A percentile compares a stretch with the other conserved stretches of the same genome.
Evolutionary conservation across 164 flowering plant species (phyloP).

Genomic region (Warburgia ugandensis): DNA sequence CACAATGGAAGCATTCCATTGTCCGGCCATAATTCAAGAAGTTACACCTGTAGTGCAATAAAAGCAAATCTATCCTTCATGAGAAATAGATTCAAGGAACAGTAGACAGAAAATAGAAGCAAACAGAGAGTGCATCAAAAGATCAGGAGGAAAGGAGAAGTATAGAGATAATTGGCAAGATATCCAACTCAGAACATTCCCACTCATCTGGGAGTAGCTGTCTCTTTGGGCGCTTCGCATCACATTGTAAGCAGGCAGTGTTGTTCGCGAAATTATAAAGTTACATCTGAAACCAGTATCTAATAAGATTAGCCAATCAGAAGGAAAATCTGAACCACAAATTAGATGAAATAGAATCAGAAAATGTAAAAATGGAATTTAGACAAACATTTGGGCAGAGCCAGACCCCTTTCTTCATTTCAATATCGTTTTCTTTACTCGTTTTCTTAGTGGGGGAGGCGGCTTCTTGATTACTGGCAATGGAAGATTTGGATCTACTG

Average conservation of each 20-base stretch:
- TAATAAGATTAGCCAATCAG: too few species aligned
- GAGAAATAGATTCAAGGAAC: not conserved
- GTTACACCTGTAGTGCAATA: slow-evolving; percentile 97
- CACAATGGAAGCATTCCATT: slow-evolving; percentile 90
- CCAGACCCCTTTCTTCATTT: slow-evolving; percentile 99
- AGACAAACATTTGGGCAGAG: too few species aligned
- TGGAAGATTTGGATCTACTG: slow-evolving; percentile 96
- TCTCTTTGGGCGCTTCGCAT: slow-evolving; percentile 95
- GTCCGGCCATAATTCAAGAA: slow-evolving; percentile 95
- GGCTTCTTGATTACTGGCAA: slow-evolving; percentile 82
- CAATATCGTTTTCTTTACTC: slow-evolving; percentile 90
- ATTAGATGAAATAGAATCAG: too few species aligned
- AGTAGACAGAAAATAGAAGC: not conserved
- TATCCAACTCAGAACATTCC: slow-evolving; percentile 97
- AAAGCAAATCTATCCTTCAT: not conserved
- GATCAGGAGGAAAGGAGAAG: too few species aligned
- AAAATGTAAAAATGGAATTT: slow-evolving; percentile 39
- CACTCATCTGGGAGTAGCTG: slow-evolving; percentile 98
- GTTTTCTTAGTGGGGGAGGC: slow-evolving; percentile 86
- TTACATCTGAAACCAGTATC: slow-evolving; percentile 63
- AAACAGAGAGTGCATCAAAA: not conserved
- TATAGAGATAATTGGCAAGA: too few species aligned
- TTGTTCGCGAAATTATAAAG: slow-evolving; percentile 97
- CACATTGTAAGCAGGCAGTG: slow-evolving; percentile 85
- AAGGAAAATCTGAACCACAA: too few species aligned